Percentiles rank a stretch among this genome's conserved stretches.
phyloP scores from a whole-genome alignment of 495 filamentous ascomycete genomes.

The Oleoguttula mirabilis region DNA sequence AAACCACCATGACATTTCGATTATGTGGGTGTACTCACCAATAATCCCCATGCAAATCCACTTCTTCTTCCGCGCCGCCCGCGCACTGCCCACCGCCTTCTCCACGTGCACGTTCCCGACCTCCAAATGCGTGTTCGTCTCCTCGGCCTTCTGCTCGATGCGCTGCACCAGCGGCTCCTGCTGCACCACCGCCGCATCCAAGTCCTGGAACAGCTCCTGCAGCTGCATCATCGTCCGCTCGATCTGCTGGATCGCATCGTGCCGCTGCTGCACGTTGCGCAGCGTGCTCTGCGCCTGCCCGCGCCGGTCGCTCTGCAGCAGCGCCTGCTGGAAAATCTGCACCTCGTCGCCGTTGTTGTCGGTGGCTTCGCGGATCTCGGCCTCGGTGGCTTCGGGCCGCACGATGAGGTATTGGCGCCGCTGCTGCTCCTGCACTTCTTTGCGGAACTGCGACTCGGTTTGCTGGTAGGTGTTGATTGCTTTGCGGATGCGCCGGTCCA shows the following conservation, averaged over 20 bases:
- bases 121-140: slow-evolving; percentile 63
- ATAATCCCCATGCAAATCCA: slow-evolving; percentile 82
- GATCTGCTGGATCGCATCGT: slow-evolving; percentile 82
- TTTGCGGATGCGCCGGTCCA: slow-evolving; percentile 64
- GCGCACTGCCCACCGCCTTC: slow-evolving; percentile 66
- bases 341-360: slow-evolving; percentile 51
- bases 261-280: slow-evolving; percentile 65
- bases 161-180: slow-evolving; percentile 65
- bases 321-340: slow-evolving; percentile 70
- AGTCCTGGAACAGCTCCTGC: slow-evolving; percentile 68
- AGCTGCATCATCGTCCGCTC: slow-evolving; percentile 79
- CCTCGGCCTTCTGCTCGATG: slow-evolving; percentile 72
- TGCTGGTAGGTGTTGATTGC: slow-evolving; percentile 71
- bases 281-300: slow-evolving; percentile 69
- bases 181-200: slow-evolving; percentile 68
- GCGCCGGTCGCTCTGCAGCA: slow-evolving; percentile 56
- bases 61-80: slow-evolving; percentile 81
- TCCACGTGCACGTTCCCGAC: slow-evolving; percentile 71
- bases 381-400: slow-evolving; percentile 67
- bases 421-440: slow-evolving; percentile 67
- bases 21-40: slow-evolving; percentile 6
- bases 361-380: slow-evolving; percentile 64
- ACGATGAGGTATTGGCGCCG: slow-evolving; percentile 84
- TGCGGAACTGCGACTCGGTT: slow-evolving; percentile 62
- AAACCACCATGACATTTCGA: neutral